phyloP scores from a whole-genome alignment of 2,329 filamentous ascomycete species.

The Pseudomassariella vexata region DNA sequence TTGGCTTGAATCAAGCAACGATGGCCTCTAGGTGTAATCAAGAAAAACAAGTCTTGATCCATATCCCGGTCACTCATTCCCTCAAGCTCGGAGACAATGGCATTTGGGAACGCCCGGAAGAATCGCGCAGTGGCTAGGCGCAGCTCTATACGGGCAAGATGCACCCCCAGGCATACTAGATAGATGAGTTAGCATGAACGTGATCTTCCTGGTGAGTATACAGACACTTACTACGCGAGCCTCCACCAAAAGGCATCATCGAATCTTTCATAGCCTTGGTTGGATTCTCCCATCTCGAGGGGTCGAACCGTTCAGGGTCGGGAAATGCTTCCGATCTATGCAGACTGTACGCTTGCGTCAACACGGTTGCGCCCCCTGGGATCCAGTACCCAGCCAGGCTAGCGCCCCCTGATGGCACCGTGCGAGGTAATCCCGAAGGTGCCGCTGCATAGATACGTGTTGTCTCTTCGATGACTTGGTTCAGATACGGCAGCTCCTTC shows the following conservation, averaged over 20 bases:
- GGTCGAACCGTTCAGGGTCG: slow-evolving; percentile 11
- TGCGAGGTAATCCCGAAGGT: slow-evolving; percentile 25
- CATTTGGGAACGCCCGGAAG: slow-evolving; percentile 1
- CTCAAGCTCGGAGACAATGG: neutral
- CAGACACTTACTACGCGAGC: slow-evolving; percentile 33
- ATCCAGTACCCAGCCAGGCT: slow-evolving; percentile 25
- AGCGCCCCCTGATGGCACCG: slow-evolving; percentile 24
- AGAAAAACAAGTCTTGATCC: neutral
- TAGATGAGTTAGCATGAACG: too few relatives aligned
- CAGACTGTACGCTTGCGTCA: slow-evolving; percentile 32
- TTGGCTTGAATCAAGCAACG: too few relatives aligned
- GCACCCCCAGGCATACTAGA: slow-evolving; percentile 1
- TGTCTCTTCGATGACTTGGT: slow-evolving; percentile 19
- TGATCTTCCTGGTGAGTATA: too few relatives aligned
- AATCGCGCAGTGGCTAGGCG: slow-evolving; percentile 1
- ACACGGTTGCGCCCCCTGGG: slow-evolving; percentile 26
- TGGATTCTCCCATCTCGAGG: slow-evolving; percentile 7
- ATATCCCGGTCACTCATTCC: slow-evolving; percentile 1
- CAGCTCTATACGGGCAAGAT: slow-evolving; percentile 2
- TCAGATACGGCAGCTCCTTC: slow-evolving; percentile 26
- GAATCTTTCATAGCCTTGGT: slow-evolving; percentile 38
- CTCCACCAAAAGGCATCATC: slow-evolving; percentile 47
- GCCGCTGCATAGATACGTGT: slow-evolving; percentile 27
- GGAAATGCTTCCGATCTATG: slow-evolving; percentile 29
- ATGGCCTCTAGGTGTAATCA: slow-evolving; percentile 1